Conservation (phyloP, 768 basidiomycete genomes). For the Lentinula raphanica region DNA sequence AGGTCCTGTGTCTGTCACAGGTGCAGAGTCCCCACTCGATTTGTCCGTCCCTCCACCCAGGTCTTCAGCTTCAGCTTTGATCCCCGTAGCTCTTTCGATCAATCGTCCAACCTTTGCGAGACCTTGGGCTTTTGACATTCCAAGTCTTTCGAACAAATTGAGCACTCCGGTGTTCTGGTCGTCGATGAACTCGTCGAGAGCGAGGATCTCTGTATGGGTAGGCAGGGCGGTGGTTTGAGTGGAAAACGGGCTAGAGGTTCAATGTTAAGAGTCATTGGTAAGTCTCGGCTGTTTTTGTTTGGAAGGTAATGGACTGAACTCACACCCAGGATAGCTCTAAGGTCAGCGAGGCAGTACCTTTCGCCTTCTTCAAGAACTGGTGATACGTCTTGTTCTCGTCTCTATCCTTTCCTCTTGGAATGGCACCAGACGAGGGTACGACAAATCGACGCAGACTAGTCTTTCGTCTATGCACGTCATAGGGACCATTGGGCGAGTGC, state of each 20-base stretch:
- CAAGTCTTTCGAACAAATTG: background rate
- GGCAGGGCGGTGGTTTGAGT: slow-evolving; percentile 14
- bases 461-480: slow-evolving; percentile 26
- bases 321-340: slow-evolving; percentile 69
- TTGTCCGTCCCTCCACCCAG: background rate
- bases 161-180: background rate
- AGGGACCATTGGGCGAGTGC: slow-evolving; percentile 33
- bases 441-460: background rate
- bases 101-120: background rate
- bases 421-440: background rate
- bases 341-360: slow-evolving; percentile 52
- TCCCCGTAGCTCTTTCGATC: background rate
- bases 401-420: background rate
- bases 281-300: no score
- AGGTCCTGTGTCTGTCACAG: background rate
- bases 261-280: background rate
- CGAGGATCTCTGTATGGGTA: background rate
- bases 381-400: slow-evolving; percentile 7
- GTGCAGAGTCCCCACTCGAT: background rate
- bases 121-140: background rate
- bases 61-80: background rate
- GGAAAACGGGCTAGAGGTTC: slow-evolving; percentile 48
- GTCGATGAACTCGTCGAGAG: background rate
- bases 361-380: slow-evolving; percentile 49
- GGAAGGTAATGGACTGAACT: no score